phyloP scores from a whole-genome alignment of 495 filamentous ascomycete genomes.

The Xylaria bambusicola region DNA sequence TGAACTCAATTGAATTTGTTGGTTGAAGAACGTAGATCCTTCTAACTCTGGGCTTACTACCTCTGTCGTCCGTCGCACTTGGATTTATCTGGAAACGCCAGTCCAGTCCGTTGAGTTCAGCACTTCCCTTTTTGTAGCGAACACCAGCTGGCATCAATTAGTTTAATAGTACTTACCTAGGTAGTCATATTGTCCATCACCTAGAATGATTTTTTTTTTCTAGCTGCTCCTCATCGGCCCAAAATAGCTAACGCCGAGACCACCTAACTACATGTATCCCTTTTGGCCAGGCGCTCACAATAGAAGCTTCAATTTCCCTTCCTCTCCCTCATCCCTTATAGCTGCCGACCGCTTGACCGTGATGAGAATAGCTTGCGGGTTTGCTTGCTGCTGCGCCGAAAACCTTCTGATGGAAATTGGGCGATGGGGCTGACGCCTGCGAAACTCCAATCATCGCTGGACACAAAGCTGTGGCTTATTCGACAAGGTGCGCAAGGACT shows the following conservation, averaged over 20 bases:
- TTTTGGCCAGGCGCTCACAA: neutral
- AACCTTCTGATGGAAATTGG: slow-evolving; percentile 19
- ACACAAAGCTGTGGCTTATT: slow-evolving; percentile 19
- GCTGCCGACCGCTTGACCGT: slow-evolving; percentile 16
- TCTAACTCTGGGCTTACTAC: too few relatives aligned
- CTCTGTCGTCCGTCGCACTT: too few relatives aligned
- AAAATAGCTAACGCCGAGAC: neutral
- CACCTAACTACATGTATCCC: slow-evolving; percentile 7
- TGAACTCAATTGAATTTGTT: too few relatives aligned
- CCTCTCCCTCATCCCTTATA: slow-evolving; percentile 8
- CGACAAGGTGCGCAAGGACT: slow-evolving; percentile 10
- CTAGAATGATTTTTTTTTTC: neutral
- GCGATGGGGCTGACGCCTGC: slow-evolving; percentile 10
- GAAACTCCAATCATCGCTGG: slow-evolving; percentile 17
- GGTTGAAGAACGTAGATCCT: too few relatives aligned
- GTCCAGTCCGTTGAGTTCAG: too few relatives aligned
- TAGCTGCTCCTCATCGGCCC: neutral
- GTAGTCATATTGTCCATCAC: too few relatives aligned
- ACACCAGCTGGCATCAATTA: too few relatives aligned
- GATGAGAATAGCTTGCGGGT: slow-evolving; percentile 20
- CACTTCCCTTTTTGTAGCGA: too few relatives aligned
- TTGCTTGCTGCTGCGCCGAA: slow-evolving; percentile 10
- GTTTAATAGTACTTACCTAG: too few relatives aligned
- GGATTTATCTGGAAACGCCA: too few relatives aligned
- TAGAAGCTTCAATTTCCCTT: slow-evolving; percentile 10